Evolutionary conservation across 768 basidiomycete genomes (phyloP).

Genomic region (Phanerodontia chrysosporium): DNA sequence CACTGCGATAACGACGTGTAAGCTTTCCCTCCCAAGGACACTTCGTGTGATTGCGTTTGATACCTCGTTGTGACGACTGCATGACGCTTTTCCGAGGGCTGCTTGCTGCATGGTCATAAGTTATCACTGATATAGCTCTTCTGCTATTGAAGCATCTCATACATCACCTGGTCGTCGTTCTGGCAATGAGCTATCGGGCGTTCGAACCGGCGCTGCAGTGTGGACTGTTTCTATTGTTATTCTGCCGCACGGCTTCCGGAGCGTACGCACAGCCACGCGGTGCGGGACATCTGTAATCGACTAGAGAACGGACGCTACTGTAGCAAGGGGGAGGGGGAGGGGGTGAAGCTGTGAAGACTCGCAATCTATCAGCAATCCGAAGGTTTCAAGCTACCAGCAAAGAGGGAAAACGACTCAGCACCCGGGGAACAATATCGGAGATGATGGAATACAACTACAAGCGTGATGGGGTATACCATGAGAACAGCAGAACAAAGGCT

Average conservation of each 20-base stretch:
- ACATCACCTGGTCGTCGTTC: slow-evolving; percentile 5
- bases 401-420: background rate
- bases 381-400: slow-evolving; percentile 1
- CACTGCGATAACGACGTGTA: background rate
- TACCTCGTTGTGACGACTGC: slow-evolving; percentile 2
- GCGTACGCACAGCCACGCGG: slow-evolving; percentile 9
- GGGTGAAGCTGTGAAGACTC: background rate
- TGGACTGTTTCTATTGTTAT: slow-evolving; percentile 9
- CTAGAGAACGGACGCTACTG: slow-evolving; percentile 9
- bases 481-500: background rate
- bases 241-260: slow-evolving; percentile 10
- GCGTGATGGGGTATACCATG: background rate
- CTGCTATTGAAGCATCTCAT: background rate
- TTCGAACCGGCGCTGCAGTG: slow-evolving; percentile 11
- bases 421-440: background rate
- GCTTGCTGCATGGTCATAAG: background rate
- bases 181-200: background rate
- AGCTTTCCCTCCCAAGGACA: background rate
- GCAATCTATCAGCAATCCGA: background rate
- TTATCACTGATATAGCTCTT: background rate
- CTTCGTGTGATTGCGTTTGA: slow-evolving; percentile 14
- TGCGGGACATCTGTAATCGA: slow-evolving; percentile 4
- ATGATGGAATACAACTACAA: slow-evolving; percentile 5
- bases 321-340: background rate
- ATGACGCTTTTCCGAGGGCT: slow-evolving; percentile 13